Evolutionary conservation across 2,329 filamentous ascomycete species (phyloP), one percentile per base, ranked within the genome.

Genomic region (Botrytis tulipae): DNA sequence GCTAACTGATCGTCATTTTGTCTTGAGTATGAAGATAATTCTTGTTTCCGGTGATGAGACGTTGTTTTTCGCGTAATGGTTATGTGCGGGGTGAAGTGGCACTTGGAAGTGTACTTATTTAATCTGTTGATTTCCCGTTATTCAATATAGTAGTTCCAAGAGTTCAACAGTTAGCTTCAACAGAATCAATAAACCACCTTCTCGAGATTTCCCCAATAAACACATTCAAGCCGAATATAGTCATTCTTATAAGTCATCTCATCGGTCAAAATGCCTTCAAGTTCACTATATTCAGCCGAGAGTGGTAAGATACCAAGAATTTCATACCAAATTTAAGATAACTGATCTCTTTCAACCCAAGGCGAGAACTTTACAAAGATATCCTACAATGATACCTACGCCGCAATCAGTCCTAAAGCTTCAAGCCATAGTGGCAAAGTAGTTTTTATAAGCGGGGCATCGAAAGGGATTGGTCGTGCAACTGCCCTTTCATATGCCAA

Each of bases 351-450:
- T 54, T 60, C 29, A 32, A 61, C 20, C 32, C 5, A 14, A 40
- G 18, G 18, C 22, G 2, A 80, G 42, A 40, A 40, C 6, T 61
- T 40, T 1, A 61, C 59, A 22, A 61, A 40, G 7, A 79, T 76
- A 10, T 75, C 72, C 1, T 78, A 16, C 48, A 4, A 40, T 57
- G 48, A 59, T 29, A 69, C 66, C 48, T 69, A 69, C 48, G 22
- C 46, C 5, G 8, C n/a, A 46, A 69, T 69, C 5, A 32, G 14
- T 25, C 32, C 66, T 20, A 12, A 12, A 16, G 35, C 18, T 14
- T 57, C 35, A 29, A n/a, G 29, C 20, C 35, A 54, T 20, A 57
- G 18, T 20, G 44, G 46, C 44, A 69, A 69, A 69, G 66, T 69
- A 35, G 44, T 69, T 20, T 29, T 57, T 20, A n/a, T 69, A 29